Conservation (phyloP, 768 basidiomycete species). For the Tylopilus vinaceipallidus region DNA sequence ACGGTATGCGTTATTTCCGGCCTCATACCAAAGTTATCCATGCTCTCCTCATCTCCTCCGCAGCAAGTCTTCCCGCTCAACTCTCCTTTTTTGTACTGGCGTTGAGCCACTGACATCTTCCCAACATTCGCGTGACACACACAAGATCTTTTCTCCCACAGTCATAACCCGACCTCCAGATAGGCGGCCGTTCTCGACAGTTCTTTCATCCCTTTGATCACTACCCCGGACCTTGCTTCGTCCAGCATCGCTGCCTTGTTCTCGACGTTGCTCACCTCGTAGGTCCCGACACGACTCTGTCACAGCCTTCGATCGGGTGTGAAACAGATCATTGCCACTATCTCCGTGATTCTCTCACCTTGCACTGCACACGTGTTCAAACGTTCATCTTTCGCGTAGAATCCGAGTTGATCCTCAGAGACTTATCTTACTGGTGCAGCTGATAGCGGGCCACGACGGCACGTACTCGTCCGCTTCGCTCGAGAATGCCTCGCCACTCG, state of each 20-base stretch:
- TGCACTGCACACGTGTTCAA: constrained; percentile 1
- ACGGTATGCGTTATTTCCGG: background rate
- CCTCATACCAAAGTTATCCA: constrained; percentile 4
- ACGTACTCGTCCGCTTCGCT: background rate
- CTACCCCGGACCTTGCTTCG: background rate
- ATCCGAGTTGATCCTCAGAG: background rate
- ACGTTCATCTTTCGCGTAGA: background rate
- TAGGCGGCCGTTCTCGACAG: background rate
- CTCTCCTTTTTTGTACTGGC: background rate
- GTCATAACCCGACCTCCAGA: background rate
- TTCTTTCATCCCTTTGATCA: background rate
- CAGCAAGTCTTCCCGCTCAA: background rate
- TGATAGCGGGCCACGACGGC: background rate
- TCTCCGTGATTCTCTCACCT: constrained; percentile 1
- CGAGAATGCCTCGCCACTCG: too few species aligned
- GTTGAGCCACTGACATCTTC: background rate
- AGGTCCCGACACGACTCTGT: background rate
- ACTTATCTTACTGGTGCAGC: background rate
- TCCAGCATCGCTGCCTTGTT: background rate
- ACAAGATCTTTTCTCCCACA: background rate
- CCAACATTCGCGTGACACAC: background rate
- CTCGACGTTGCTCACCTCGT: background rate
- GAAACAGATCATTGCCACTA: background rate
- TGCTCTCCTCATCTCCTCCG: background rate
- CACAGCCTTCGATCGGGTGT: background rate